Base-by-base conservation (phyloP, 1,284 basidiomycete species). In the Ustilago crameri region DNA sequence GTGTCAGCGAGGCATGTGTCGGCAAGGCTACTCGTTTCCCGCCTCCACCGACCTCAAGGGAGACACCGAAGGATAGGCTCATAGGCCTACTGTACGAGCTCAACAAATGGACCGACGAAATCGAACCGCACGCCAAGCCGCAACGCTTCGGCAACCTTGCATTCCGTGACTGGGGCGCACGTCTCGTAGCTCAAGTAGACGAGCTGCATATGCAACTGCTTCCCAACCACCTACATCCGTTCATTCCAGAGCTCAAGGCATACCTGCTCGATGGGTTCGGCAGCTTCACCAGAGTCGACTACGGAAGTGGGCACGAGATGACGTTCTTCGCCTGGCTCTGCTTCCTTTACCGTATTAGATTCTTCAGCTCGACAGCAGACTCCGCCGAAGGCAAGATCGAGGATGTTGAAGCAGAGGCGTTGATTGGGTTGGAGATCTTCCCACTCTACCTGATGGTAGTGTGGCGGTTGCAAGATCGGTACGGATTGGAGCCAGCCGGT, bases 111-210 rank as follows among this genome's bases (percentile, higher is more conserved):
- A 90, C 95, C 12, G 88, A 91, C 46, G 89, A 91, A 32, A 92
- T 94, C 12, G 93, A 93, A 3, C 89, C 91, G 0, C 87, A 89
- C 4, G 84, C 88, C n/a, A 89, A 89, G 7, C 90, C 91, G 2
- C 96, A 98, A 80, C 88, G 96, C 1, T 99, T 95, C 78, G 96
- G 95, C 3, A 98, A 98, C 84, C 87, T 93, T 8, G 91, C 93
- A 0, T 98, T 98, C 81, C 87, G 95, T 51, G 88, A 88, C 8
- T 98, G 95, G 91, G 92, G 93, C 0, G 86, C 87, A 57, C 87
- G 90, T 30, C 86, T 97, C 24, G 89, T 92, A 83, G 35, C 50
- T 5, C 50, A 45, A 0, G 34, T 71, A n/a, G 63, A 77, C 2
- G 20, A 47, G 3, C 72, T 80, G 3, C 78, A 76, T 32, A 2